A percentile compares a stretch with the other conserved stretches of the same genome.
Evolutionary conservation across 1,139 yeast species (phyloP).

Genomic region (Hyphopichia buzzinii): DNA sequence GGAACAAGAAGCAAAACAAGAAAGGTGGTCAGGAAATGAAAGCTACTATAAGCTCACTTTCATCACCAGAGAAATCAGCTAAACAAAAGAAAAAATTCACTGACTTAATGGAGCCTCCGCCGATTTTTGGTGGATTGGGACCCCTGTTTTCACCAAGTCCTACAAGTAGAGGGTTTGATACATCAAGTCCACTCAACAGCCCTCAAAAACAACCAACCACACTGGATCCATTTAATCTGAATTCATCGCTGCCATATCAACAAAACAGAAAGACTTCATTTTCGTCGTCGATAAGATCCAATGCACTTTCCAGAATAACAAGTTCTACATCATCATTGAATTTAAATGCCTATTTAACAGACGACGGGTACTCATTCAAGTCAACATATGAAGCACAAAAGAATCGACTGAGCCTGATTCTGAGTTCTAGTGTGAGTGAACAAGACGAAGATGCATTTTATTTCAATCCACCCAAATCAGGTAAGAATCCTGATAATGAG

Average conservation of each 20-base stretch:
- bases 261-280: conserved; percentile 21
- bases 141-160: conserved; percentile 3
- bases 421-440: conserved; percentile 11
- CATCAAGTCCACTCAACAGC: not conserved
- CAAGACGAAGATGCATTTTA: not conserved
- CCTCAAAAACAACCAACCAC: not conserved
- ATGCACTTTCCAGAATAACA: conserved; percentile 34
- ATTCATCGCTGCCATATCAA: not conserved
- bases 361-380: conserved; percentile 21
- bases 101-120: conserved; percentile 40
- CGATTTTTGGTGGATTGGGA: conserved; percentile 21
- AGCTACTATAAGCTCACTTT: conserved; percentile 37
- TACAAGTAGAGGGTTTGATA: not conserved
- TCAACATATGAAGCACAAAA: conserved; percentile 8
- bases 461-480: not conserved
- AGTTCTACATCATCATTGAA: conserved; percentile 45
- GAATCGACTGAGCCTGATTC: conserved; percentile 7
- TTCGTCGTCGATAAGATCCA: conserved; percentile 18
- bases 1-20: conserved; percentile 14
- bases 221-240: conserved; percentile 1
- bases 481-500: not conserved
- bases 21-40: conserved; percentile 9
- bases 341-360: conserved; percentile 45
- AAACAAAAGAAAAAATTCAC: conserved; percentile 16
- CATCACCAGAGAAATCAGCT: conserved; percentile 28